These are phyloP conservation scores for Tulasnella sp. DNA, from an alignment of 768 basidiomycete species.

Conservation along the genomic window DNA sequence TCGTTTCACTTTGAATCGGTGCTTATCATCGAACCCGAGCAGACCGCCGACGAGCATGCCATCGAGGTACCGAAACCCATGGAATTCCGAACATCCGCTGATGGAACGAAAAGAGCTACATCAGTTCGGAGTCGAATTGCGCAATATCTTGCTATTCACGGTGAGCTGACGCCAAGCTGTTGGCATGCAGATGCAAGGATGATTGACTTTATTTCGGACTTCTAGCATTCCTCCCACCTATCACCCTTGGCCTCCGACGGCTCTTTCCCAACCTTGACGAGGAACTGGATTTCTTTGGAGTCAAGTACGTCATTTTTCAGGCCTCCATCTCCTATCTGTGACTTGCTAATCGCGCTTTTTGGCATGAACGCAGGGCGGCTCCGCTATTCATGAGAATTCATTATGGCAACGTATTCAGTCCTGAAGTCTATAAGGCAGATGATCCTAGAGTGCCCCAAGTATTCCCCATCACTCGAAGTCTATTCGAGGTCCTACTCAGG, in stretches of 20 bases:
- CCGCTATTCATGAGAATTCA: neutral
- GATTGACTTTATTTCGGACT: no score
- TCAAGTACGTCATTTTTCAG: neutral
- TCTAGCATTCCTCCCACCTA: constrained; percentile 8
- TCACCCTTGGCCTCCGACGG: neutral
- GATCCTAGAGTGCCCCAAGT: neutral
- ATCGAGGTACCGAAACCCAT: neutral
- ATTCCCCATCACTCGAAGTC: constrained; percentile 5
- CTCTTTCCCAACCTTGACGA: neutral
- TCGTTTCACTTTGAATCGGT: constrained; percentile 11
- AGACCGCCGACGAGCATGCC: constrained; percentile 3
- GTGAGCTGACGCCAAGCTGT: neutral
- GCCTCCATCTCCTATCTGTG: neutral
- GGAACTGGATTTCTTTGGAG: neutral
- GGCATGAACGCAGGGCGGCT: neutral
- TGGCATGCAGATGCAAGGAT: no score
- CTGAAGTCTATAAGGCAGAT: neutral
- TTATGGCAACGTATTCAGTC: neutral
- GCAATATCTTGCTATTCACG: constrained; percentile 1
- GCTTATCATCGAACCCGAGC: constrained; percentile 1
- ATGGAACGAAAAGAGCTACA: neutral
- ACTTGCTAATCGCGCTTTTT: neutral
- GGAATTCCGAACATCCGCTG: neutral
- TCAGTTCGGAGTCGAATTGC: neutral
- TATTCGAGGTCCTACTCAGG: neutral